Evolutionary conservation across 2,329 filamentous ascomycete species (phyloP).

Genomic region (Phyllachora maydis): DNA sequence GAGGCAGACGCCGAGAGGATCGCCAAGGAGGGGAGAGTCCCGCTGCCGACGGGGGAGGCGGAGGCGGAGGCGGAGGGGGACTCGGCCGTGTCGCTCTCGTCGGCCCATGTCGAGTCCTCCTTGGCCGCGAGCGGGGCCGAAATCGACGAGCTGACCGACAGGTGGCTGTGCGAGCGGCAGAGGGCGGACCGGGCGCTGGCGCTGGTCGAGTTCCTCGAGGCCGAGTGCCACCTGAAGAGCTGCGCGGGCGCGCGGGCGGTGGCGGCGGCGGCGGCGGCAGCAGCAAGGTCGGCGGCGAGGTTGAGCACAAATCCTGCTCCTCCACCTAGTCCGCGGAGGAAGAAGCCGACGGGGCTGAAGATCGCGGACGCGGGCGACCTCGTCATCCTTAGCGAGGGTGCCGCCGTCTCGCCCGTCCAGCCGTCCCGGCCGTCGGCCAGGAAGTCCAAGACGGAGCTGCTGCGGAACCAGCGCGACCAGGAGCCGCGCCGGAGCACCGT

Average conservation of each 20-base stretch:
- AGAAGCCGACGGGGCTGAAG: slow-evolving; percentile 12
- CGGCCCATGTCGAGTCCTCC: slow-evolving; percentile 30
- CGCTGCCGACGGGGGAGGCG: slow-evolving; percentile 30
- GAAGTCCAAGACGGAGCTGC: slow-evolving; percentile 13
- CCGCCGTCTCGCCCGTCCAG: slow-evolving; percentile 7
- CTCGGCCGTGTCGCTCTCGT: slow-evolving; percentile 29
- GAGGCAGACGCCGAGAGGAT: slow-evolving; percentile 50
- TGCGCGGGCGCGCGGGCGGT: slow-evolving; percentile 26
- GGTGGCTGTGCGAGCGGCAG: slow-evolving; percentile 35
- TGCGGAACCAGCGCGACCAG: slow-evolving; percentile 8
- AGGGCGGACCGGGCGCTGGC: slow-evolving; percentile 50
- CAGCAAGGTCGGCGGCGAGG: no score
- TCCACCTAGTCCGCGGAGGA: slow-evolving; percentile 16
- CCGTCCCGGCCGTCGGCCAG: slow-evolving; percentile 11
- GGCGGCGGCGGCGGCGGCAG: slow-evolving; percentile 8
- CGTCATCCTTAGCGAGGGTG: slow-evolving; percentile 18
- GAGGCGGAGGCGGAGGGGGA: slow-evolving; percentile 33
- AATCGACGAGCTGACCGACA: slow-evolving; percentile 30
- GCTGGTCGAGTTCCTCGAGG: slow-evolving; percentile 54
- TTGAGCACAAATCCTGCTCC: no score
- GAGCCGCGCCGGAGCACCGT: slow-evolving; percentile 28
- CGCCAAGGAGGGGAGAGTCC: slow-evolving; percentile 49
- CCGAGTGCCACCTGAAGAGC: slow-evolving; percentile 49
- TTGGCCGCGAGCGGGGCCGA: slow-evolving; percentile 34
- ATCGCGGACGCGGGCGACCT: slow-evolving; percentile 20